Conservation (phyloP, 352 stramenopile genomes). For the Blastocystis sp. region DNA sequence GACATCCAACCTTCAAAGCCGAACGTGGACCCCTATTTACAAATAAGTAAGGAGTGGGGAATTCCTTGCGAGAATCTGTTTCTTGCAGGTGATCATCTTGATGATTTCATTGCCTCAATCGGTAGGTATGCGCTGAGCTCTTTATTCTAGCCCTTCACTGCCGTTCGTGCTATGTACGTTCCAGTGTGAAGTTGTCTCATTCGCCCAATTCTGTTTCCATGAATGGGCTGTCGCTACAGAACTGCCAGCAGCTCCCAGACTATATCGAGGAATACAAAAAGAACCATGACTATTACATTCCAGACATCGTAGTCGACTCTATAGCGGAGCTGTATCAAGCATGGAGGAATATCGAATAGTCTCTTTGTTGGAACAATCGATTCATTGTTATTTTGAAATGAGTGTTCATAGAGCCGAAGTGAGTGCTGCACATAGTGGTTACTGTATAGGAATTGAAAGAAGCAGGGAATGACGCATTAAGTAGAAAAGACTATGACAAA, state of each 20-base stretch:
- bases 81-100: conserved; percentile 34
- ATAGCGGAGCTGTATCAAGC: conserved; percentile 11
- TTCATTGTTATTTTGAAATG: neutral
- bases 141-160: neutral
- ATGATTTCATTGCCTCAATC: conserved; percentile 41
- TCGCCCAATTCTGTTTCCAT: neutral
- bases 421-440: neutral
- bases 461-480: conserved; percentile 16
- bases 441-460: neutral
- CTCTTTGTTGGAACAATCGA: neutral
- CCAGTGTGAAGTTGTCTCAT: neutral
- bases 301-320: neutral
- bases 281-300: conserved; percentile 21
- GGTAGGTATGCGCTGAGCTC: neutral
- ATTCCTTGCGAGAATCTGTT: conserved; percentile 1
- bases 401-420: conserved; percentile 5
- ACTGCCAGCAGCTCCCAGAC: neutral
- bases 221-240: conserved; percentile 9
- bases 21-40: conserved; percentile 16
- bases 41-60: neutral
- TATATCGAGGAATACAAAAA: conserved; percentile 38
- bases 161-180: conserved; percentile 16
- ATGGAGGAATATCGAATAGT: neutral
- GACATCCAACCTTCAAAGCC: conserved; percentile 51
- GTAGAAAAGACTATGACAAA: neutral